Percentiles rank a stretch among this genome's conserved stretches.
Conservation (phyloP, 176 grass and related monocot species). For the Oryza officinalis region DNA sequence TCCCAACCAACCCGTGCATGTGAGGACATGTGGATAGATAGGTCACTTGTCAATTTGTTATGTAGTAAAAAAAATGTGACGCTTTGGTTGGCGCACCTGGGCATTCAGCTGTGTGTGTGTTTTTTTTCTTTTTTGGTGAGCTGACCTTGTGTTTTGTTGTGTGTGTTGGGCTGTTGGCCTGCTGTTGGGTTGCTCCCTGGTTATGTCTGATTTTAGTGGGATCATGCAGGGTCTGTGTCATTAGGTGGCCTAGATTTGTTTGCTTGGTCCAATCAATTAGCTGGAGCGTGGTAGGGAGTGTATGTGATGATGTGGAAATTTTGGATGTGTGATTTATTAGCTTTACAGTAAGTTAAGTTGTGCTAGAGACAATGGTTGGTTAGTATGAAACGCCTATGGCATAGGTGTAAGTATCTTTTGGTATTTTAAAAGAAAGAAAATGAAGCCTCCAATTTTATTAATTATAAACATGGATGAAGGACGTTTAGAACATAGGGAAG, state of each 20-base stretch:
- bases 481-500: too few relatives aligned
- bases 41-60: constrained; percentile 3
- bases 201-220: not conserved
- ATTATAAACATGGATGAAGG: too few relatives aligned
- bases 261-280: constrained; percentile 11
- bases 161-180: not conserved
- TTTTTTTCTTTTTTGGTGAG: not conserved
- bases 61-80: not conserved
- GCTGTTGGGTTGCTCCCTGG: not conserved
- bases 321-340: not conserved
- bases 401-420: too few relatives aligned
- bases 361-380: not conserved
- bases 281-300: constrained; percentile 1
- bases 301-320: not conserved
- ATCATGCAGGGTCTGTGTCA: not conserved
- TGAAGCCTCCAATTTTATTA: too few relatives aligned
- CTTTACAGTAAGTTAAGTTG: not conserved
- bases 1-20: constrained; percentile 31
- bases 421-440: too few relatives aligned
- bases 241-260: constrained; percentile 31
- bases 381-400: too few relatives aligned
- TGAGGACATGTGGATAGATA: constrained; percentile 47
- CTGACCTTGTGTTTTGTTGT: constrained; percentile 1
- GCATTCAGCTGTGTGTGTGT: not conserved
- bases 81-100: not conserved